Evolutionary conservation across 2,329 filamentous ascomycete species (phyloP).

Genomic region (Colletotrichum sp.): DNA sequence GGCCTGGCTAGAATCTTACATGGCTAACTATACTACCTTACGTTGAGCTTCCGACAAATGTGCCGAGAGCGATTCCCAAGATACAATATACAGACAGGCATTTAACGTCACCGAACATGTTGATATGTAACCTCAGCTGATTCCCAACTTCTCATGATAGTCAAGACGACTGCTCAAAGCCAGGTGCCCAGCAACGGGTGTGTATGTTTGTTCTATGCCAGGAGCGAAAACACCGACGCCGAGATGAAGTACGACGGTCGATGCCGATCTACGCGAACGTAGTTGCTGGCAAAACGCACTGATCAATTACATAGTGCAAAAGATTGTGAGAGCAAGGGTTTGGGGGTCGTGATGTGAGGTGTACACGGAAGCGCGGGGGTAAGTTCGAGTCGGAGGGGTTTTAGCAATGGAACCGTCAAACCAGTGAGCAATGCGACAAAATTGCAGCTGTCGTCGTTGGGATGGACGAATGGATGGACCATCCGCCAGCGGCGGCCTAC

Average conservation of each 20-base stretch:
- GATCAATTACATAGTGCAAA: not conserved
- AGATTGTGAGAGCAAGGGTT: not conserved
- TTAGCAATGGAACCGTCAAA: not conserved
- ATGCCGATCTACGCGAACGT: slow-evolving; percentile 21
- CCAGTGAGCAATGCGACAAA: not conserved
- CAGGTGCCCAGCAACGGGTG: slow-evolving; percentile 26
- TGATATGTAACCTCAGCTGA: slow-evolving; percentile 23
- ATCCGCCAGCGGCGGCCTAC: not conserved
- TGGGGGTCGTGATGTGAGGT: no score
- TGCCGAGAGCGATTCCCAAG: not conserved
- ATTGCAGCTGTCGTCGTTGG: not conserved
- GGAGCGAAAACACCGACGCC: slow-evolving; percentile 22
- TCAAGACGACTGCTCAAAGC: slow-evolving; percentile 25
- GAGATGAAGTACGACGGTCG: slow-evolving; percentile 1
- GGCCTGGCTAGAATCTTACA: not conserved
- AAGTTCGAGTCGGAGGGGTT: not conserved
- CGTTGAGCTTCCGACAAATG: not conserved
- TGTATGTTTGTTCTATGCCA: slow-evolving; percentile 21
- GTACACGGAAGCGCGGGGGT: not conserved
- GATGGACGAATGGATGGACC: not conserved
- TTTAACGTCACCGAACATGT: not conserved
- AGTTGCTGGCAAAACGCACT: slow-evolving; percentile 9
- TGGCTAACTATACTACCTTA: not conserved
- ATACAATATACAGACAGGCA: not conserved
- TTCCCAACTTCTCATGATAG: slow-evolving; percentile 25